Conservation (phyloP, 441 rosid species). For the Kokia cookei region DNA sequence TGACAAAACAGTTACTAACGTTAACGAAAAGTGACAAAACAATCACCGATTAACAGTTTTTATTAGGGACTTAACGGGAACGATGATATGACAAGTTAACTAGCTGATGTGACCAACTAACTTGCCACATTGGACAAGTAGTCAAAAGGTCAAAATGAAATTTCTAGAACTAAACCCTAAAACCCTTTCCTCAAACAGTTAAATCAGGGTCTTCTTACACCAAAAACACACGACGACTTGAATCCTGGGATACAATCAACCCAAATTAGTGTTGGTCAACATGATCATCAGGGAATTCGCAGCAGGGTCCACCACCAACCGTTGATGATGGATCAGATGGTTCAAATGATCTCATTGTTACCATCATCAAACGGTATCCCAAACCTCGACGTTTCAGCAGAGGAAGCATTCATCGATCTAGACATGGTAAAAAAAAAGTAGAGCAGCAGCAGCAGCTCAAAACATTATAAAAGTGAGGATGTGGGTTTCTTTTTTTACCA, state of each 20-base stretch:
- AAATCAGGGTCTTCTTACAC: too few species aligned
- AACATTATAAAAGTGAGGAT: too few species aligned
- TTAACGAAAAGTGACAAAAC: too few species aligned
- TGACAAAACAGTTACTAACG: too few species aligned
- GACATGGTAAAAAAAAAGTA: not conserved
- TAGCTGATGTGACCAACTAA: too few species aligned
- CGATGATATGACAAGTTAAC: too few species aligned
- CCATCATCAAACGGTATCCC: not conserved
- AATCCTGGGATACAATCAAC: not conserved
- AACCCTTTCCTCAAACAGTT: not conserved
- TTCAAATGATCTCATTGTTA: not conserved
- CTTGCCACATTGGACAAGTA: too few species aligned
- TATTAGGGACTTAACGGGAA: too few species aligned
- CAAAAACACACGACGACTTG: not conserved
- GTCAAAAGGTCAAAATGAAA: too few species aligned
- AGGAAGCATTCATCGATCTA: not conserved
- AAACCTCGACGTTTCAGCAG: slow-evolving; percentile 16
- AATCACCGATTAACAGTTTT: too few species aligned
- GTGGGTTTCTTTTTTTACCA: too few species aligned
- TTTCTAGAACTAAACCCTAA: too few species aligned
- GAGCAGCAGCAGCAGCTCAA: slow-evolving; percentile 30
- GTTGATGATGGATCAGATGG: not conserved
- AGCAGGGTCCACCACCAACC: not conserved
- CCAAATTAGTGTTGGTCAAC: not conserved
- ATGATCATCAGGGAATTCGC: not conserved